Evolutionary conservation across 2,329 filamentous ascomycete genomes (phyloP).

Genomic region (Colletotrichum coccodes): DNA sequence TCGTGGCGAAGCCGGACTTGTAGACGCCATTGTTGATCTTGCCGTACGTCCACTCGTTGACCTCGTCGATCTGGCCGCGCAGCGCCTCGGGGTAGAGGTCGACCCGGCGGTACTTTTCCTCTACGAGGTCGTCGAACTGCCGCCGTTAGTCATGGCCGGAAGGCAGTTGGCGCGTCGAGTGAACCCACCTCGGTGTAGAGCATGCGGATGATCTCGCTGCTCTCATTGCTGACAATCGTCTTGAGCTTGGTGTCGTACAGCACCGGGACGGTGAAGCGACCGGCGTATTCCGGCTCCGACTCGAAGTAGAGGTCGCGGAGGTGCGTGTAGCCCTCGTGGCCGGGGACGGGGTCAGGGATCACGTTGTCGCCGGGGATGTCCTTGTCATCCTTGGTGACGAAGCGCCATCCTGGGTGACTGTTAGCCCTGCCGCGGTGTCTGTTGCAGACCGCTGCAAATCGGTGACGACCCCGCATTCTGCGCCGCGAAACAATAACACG

Average conservation of each 20-base stretch:
- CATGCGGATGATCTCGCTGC: conserved; percentile 93
- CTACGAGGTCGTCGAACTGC: conserved; percentile 77
- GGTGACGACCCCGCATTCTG: no score
- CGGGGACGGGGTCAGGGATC: conserved; percentile 74
- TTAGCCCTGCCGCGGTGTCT: neutral
- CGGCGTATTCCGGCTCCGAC: conserved; percentile 76
- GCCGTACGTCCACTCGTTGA: conserved; percentile 85
- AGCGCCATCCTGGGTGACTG: conserved; percentile 77
- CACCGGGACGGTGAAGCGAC: conserved; percentile 88
- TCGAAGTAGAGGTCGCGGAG: conserved; percentile 85
- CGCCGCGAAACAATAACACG: conserved; percentile 2
- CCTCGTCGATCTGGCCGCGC: conserved; percentile 76
- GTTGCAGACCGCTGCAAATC: no score
- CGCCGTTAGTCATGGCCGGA: neutral
- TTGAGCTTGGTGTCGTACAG: conserved; percentile 82
- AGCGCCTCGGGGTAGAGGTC: conserved; percentile 76
- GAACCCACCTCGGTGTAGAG: conserved; percentile 68
- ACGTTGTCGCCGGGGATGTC: conserved; percentile 68
- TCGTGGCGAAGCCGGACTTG: conserved; percentile 85
- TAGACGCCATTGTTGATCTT: conserved; percentile 78
- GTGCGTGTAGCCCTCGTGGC: conserved; percentile 74
- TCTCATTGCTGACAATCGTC: conserved; percentile 91
- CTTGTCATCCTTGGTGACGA: conserved; percentile 71
- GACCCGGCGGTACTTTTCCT: conserved; percentile 66
- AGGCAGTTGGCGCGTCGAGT: neutral